These are phyloP conservation scores for Gyrodon lividus DNA, from an alignment of 768 basidiomycete species.

Conservation along the genomic window DNA sequence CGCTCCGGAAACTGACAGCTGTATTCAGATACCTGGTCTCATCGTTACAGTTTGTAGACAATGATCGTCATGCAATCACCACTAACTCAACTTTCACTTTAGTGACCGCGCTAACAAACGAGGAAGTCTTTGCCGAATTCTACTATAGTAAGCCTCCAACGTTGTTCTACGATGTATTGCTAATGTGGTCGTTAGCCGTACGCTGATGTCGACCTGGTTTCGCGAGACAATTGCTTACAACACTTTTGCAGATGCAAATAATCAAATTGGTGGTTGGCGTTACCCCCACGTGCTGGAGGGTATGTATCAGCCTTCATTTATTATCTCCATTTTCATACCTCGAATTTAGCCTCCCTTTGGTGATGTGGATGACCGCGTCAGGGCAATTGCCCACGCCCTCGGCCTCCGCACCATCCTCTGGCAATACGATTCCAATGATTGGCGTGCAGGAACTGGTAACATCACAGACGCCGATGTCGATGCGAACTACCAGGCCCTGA, in stretches of 20 bases:
- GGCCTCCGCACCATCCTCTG: slow-evolving; percentile 73
- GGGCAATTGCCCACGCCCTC: slow-evolving; percentile 65
- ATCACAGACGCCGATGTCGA: slow-evolving; percentile 47
- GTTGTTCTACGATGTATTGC: background rate
- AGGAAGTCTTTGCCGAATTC: slow-evolving; percentile 73
- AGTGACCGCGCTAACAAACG: slow-evolving; percentile 62
- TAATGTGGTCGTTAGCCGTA: slow-evolving; percentile 21
- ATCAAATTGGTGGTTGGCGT: slow-evolving; percentile 55
- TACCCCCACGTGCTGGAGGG: slow-evolving; percentile 62
- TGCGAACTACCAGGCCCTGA: slow-evolving; percentile 52
- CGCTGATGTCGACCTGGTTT: slow-evolving; percentile 1
- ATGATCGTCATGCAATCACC: background rate
- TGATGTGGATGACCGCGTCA: slow-evolving; percentile 74
- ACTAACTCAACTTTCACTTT: background rate
- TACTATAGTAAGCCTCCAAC: slow-evolving; percentile 55
- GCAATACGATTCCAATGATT: slow-evolving; percentile 71
- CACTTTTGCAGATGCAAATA: slow-evolving; percentile 39
- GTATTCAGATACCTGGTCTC: slow-evolving; percentile 31
- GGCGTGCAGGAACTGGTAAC: slow-evolving; percentile 55
- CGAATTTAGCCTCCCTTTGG: slow-evolving; percentile 55
- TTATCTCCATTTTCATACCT: background rate
- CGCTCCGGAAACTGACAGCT: background rate
- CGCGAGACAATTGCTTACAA: background rate
- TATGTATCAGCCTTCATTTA: slow-evolving; percentile 23
- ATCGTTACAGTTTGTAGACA: slow-evolving; percentile 44